A percentile compares a stretch with the other conserved stretches of the same genome.
Evolutionary conservation across 2,329 filamentous ascomycete genomes (phyloP).

Genomic region (Leptographium wingfieldii): DNA sequence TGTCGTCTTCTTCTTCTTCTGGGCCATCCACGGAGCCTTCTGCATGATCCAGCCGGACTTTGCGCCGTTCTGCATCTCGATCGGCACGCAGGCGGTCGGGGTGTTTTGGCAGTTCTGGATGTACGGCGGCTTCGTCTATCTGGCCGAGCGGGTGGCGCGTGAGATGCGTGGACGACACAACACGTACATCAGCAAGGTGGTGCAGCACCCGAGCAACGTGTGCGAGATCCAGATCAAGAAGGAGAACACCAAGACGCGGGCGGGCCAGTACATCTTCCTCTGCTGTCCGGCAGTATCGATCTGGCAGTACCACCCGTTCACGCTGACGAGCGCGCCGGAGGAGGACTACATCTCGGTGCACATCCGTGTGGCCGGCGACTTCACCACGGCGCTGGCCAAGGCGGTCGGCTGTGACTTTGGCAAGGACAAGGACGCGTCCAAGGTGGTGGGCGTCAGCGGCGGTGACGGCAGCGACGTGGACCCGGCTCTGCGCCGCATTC

Average conservation of each 20-base stretch:
- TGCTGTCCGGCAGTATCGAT: constrained; percentile 77
- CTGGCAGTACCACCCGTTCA: constrained; percentile 85
- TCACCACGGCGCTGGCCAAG: constrained; percentile 57
- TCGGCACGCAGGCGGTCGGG: constrained; percentile 52
- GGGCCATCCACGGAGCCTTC: constrained; percentile 79
- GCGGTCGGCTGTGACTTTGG: constrained; percentile 66
- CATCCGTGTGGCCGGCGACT: constrained; percentile 71
- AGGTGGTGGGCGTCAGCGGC: constrained; percentile 56
- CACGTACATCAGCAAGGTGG: constrained; percentile 79
- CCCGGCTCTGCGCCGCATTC: constrained; percentile 56
- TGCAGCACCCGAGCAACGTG: constrained; percentile 80
- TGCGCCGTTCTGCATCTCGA: constrained; percentile 61
- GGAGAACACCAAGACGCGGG: constrained; percentile 67
- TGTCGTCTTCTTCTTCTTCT: constrained; percentile 79
- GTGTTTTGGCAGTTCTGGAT: constrained; percentile 87
- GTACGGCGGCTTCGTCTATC: constrained; percentile 69
- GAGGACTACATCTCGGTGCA: constrained; percentile 86
- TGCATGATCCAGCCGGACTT: constrained; percentile 84
- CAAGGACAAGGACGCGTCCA: constrained; percentile 41
- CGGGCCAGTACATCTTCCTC: constrained; percentile 81
- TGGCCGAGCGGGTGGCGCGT: constrained; percentile 65
- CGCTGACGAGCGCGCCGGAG: constrained; percentile 73
- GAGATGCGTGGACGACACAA: constrained; percentile 71
- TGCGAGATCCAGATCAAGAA: constrained; percentile 91
- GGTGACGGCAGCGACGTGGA: constrained; percentile 47